Evolutionary conservation across 768 basidiomycete species (phyloP), one percentile per base, ranked within the genome.

Genomic region (Termitomyces sp.): DNA sequence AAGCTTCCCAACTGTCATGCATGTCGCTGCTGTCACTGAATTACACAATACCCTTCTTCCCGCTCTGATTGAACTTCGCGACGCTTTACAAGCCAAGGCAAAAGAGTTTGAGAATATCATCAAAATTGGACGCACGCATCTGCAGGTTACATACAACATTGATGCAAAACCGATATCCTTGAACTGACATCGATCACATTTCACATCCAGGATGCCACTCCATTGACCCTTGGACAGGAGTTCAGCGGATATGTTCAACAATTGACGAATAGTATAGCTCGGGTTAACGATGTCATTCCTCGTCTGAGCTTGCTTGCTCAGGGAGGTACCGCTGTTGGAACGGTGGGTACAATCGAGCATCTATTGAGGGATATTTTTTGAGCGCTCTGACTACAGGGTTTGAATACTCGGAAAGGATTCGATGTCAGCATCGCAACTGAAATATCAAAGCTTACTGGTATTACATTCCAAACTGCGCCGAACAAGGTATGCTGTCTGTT

Each of bases 1-100:
- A 67, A 97, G 95, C 32, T 99, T 98, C 84, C 97, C 97, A 8
- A 99, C 97, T 28, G 97, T 89, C 13, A 99, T 99, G 97, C 97
- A 99, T 74, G 85, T 99, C 59, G 94, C 97, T 43, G 93, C 94
- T 38, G 95, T 96, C 40, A 87, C 85, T 28, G 97, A 98, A 73
- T 84, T 99, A 65, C 81, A 83, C 70, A 74, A 81, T 30, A 81
- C 82, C 44, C 80, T 99, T 50, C 73, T 99, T 59, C 97, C 97
- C 40, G 94, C 95, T 28, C 77, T 99, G 32, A 81, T 79, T 40
- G 87, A 89, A 69, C 84, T 99, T 41, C 87, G 87, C 51, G 87
- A 91, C 71, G 94, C 91, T 5, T 78, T 99, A 51, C 83, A 89
- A 57, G 83, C 78, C 59, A 99, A 98, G 77, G 77, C 88, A 13